Conservation (phyloP, 2,329 filamentous ascomycete genomes). For the Nectriaceae sp. region DNA sequence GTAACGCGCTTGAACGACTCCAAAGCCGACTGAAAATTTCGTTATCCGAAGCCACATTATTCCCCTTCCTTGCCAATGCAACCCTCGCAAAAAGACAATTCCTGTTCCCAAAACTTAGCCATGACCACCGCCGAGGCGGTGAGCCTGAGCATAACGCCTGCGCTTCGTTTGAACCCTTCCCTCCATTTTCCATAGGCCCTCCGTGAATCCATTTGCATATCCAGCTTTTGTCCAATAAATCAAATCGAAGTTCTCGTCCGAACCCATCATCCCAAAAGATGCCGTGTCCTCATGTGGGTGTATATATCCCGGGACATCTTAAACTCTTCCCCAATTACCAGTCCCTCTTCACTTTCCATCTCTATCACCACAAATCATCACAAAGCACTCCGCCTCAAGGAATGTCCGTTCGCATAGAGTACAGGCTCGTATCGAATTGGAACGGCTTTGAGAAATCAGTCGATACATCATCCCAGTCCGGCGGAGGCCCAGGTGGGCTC, state of each 20-base stretch:
- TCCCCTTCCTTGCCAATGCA: background rate
- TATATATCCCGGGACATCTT: constrained; percentile 16
- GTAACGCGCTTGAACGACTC: background rate
- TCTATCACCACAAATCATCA: constrained; percentile 8
- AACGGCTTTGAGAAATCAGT: constrained; percentile 56
- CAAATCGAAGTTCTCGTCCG: background rate
- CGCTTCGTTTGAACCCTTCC: background rate
- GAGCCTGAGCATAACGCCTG: too few species aligned
- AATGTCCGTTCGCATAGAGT: constrained; percentile 32
- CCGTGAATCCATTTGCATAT: background rate
- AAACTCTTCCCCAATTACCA: background rate
- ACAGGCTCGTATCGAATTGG: constrained; percentile 47
- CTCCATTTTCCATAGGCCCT: background rate
- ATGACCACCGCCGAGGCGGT: background rate
- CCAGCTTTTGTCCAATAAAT: constrained; percentile 1
- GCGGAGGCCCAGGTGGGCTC: constrained; percentile 18
- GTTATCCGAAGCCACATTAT: background rate
- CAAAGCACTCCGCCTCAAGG: constrained; percentile 11
- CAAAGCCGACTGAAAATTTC: background rate
- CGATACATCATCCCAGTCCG: constrained; percentile 53
- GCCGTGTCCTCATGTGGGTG: background rate
- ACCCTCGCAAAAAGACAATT: background rate
- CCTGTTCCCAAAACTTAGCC: background rate
- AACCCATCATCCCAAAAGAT: background rate
- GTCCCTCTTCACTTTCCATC: constrained; percentile 12